Conservation (phyloP, 768 basidiomycete species). For the Rhizopogon roseolus region DNA sequence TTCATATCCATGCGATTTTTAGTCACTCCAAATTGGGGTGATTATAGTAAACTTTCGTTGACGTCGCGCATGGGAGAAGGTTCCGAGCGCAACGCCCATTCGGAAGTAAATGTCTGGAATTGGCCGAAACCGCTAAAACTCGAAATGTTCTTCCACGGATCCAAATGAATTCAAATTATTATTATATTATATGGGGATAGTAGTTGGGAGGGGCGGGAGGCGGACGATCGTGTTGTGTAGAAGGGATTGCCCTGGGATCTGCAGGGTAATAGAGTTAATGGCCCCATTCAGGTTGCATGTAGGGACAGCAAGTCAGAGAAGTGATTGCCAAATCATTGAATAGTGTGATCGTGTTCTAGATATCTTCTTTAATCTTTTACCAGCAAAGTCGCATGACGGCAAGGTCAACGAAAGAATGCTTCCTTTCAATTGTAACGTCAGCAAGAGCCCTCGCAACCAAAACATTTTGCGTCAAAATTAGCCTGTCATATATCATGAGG, state of each 20-base stretch:
- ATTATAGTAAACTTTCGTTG: conserved; percentile 19
- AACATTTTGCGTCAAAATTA: neutral
- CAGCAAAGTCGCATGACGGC: neutral
- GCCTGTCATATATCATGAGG: conserved; percentile 5
- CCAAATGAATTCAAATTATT: conserved; percentile 4
- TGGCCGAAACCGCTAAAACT: neutral
- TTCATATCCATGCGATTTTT: too few relatives aligned
- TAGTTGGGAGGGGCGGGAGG: conserved; percentile 8
- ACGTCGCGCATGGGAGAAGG: conserved; percentile 12
- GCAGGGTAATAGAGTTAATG: conserved; percentile 4
- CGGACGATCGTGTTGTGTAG: conserved; percentile 15
- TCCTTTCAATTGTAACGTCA: neutral
- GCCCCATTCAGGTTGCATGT: neutral
- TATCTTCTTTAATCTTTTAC: neutral
- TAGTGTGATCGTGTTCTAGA: neutral
- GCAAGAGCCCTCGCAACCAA: neutral
- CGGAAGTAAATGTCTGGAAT: conserved; percentile 3
- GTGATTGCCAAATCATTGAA: neutral
- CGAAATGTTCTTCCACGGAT: neutral
- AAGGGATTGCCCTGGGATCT: conserved; percentile 14
- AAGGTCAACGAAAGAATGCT: neutral
- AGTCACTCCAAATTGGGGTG: conserved; percentile 6
- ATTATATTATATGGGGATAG: neutral
- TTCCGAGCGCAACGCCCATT: conserved; percentile 5
- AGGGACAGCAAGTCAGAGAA: too few relatives aligned